Base-by-base conservation (phyloP, 768 basidiomycete species). In the Hypholoma sublateritium region DNA sequence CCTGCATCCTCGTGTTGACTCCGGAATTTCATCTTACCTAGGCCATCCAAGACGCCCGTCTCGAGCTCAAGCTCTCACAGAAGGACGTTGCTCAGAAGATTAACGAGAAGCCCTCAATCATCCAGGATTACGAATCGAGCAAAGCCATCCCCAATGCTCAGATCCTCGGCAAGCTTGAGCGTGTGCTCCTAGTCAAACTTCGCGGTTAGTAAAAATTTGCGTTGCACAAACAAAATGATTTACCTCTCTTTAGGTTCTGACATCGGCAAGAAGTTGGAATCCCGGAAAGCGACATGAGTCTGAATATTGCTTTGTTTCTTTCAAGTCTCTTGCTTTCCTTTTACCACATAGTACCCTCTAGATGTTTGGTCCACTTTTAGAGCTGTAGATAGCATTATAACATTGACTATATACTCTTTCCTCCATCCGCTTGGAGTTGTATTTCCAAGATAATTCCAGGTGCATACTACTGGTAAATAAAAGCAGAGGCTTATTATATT, bases 51-150 rank as follows among this genome's bases (percentile, higher is more conserved):
- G 77, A 80, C 14, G 91, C 86, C 42, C 89, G 95, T 55, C 76
- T 81, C 76, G 93, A 87, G 22, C 81, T 87, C 70, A 81, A 88
- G 63, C 67, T 95, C 50, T 88, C 93, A 9, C 95, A 98, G 73
- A 96, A 95, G 74, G 94, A 96, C 48, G 76, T 96, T 37, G 95
- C 95, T 11, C 87, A 88, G 68, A 93, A 92, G 78, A 85, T 95
- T 66, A 98, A 97, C 70, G 93, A 95, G 76, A 95, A 95, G 72
- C 91, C 89, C 28, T 88, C 89, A 47, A 78, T 94, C 50, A 75
- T 93, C 35, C 89, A 93, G 70, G 94, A 95, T 64, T 93, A 96
- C 70, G 95, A 97, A 72, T 81, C 88, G 3, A 87, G 92, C 55
- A 88, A 84, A 72, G 95, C 94, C 32, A 83, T 93, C 37, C 95